Percentiles rank a stretch among this genome's conserved stretches.
These are phyloP conservation scores for Ogataea minuta DNA, from an alignment of 805 yeast species.

Conservation along the genomic window DNA sequence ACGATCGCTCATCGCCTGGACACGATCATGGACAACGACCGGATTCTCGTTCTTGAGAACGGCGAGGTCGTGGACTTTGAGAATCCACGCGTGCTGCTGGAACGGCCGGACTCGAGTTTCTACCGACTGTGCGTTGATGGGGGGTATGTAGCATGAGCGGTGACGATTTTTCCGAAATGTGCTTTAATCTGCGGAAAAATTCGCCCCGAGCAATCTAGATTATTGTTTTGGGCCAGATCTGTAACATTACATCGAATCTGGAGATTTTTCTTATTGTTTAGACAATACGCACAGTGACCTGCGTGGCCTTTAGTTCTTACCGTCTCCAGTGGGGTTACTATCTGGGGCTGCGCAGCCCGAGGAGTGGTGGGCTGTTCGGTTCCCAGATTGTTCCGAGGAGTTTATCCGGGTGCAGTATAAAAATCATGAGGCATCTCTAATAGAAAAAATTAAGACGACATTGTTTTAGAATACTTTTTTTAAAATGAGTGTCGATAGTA, in stretches of 20 bases:
- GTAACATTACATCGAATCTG: not conserved
- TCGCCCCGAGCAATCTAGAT: not conserved
- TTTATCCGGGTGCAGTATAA: constrained; percentile 1
- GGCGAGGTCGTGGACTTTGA: constrained; percentile 82
- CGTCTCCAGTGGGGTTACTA: no score
- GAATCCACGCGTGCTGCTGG: constrained; percentile 52
- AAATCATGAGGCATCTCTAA: not conserved
- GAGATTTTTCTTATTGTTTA: constrained; percentile 8
- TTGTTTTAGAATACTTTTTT: not conserved
- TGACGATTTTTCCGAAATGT: not conserved
- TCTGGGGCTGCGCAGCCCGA: no score
- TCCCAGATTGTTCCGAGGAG: not conserved
- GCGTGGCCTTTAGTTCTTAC: no score
- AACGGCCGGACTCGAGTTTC: constrained; percentile 44
- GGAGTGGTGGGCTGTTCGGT: constrained; percentile 6
- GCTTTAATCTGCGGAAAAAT: constrained; percentile 8
- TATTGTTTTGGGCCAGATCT: not conserved
- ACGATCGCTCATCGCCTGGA: constrained; percentile 90
- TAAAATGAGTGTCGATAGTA: constrained; percentile 8
- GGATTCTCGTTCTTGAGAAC: constrained; percentile 67
- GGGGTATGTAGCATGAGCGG: constrained; percentile 32
- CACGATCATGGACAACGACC: constrained; percentile 82
- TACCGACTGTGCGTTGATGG: constrained; percentile 55
- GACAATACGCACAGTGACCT: not conserved
- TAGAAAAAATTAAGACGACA: not conserved